phyloP scores from a whole-genome alignment of 1,139 yeast species.

The Sugiyamaella japonica region DNA sequence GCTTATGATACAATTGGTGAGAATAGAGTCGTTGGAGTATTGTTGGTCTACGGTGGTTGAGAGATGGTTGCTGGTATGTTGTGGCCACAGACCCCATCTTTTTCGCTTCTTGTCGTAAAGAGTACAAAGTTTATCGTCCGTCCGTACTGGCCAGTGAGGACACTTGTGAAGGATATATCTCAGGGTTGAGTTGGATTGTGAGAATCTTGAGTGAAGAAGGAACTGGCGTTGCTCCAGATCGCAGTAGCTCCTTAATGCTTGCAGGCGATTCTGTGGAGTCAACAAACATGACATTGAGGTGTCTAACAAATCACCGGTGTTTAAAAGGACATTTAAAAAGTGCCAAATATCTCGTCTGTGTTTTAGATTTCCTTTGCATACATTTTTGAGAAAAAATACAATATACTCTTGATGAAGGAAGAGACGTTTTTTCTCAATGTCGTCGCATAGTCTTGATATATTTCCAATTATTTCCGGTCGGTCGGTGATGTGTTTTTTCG shows the following conservation, averaged over 20 bases:
- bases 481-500: constrained; percentile 6
- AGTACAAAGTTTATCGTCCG: neutral
- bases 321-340: neutral
- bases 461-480: neutral
- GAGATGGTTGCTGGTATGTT: neutral
- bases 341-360: constrained; percentile 8
- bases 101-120: constrained; percentile 11
- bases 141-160: constrained; percentile 13
- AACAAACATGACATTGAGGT: neutral
- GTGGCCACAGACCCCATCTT: constrained; percentile 16
- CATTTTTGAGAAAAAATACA: constrained; percentile 1
- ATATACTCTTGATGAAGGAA: constrained; percentile 16
- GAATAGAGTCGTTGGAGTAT: neutral
- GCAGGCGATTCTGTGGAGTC: neutral
- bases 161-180: constrained; percentile 11
- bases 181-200: constrained; percentile 1
- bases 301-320: neutral
- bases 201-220: neutral
- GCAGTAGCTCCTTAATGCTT: neutral
- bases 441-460: constrained; percentile 5
- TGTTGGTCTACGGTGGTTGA: neutral
- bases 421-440: neutral
- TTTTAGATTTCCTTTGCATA: constrained; percentile 3
- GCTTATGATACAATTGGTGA: neutral
- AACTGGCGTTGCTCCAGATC: constrained; percentile 3